Evolutionary conservation across 139 green algal species (phyloP).

Genomic region (Ettlia oleoabundans): DNA sequence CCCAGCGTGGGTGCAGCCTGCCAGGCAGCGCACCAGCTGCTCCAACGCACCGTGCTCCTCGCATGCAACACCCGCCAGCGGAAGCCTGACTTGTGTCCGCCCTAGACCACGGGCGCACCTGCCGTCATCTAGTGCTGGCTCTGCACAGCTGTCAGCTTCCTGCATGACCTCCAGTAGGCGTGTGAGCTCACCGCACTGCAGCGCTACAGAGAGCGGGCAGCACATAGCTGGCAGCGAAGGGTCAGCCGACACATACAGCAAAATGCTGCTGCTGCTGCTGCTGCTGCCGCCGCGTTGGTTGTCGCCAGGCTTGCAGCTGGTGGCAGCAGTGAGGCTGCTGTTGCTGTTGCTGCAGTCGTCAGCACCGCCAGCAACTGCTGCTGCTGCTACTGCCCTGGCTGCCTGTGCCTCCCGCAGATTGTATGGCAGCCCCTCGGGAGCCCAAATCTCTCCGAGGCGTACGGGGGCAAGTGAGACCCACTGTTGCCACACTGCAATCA

Average conservation of each 20-base stretch:
- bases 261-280: background rate
- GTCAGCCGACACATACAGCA: background rate
- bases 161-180: background rate
- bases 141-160: background rate
- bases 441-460: background rate
- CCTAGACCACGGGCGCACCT: too few relatives aligned
- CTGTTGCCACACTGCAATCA: background rate
- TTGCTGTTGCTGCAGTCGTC: too few relatives aligned
- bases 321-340: background rate
- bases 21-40: slow-evolving; percentile 19
- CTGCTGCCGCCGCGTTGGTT: too few relatives aligned
- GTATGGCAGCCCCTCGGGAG: background rate
- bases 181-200: background rate
- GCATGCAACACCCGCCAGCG: background rate
- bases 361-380: too few relatives aligned
- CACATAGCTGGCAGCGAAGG: background rate
- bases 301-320: too few relatives aligned
- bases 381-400: background rate
- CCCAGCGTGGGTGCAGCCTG: slow-evolving; percentile 6
- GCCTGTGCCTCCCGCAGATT: slow-evolving; percentile 8
- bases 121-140: too few relatives aligned
- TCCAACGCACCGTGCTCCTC: slow-evolving; percentile 19
- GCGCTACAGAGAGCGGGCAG: background rate
- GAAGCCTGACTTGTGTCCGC: too few relatives aligned
- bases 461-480: background rate